These are phyloP conservation scores for Camelina hispida DNA, from an alignment of 345 rosid genomes.

Conservation along the genomic window DNA sequence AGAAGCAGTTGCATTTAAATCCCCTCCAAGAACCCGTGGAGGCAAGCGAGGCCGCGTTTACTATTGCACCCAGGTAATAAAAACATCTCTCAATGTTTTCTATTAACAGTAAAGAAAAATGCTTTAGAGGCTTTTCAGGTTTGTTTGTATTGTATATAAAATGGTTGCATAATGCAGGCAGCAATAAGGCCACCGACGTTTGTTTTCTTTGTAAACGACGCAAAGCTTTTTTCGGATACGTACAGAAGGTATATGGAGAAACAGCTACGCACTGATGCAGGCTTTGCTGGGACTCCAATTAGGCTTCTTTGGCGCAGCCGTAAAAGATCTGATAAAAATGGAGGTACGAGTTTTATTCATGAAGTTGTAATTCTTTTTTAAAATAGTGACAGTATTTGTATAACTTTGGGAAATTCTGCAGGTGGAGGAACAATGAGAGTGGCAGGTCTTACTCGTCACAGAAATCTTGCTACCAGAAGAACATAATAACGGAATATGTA, in stretches of 20 bases:
- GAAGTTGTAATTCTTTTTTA: background rate
- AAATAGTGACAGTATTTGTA: background rate
- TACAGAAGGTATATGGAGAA: slow-evolving; percentile 95
- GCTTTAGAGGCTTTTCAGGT: background rate
- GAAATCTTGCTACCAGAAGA: slow-evolving; percentile 39
- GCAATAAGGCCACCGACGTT: slow-evolving; percentile 97
- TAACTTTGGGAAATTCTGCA: slow-evolving; percentile 21
- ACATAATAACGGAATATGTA: background rate
- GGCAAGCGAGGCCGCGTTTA: slow-evolving; percentile 91
- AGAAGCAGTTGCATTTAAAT: slow-evolving; percentile 88
- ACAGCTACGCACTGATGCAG: slow-evolving; percentile 85
- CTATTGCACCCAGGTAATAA: slow-evolving; percentile 85
- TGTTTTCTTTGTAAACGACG: slow-evolving; percentile 92
- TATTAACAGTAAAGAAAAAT: background rate
- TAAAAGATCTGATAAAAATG: slow-evolving; percentile 67
- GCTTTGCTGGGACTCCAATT: slow-evolving; percentile 88
- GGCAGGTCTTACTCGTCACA: slow-evolving; percentile 42
- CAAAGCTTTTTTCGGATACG: slow-evolving; percentile 87
- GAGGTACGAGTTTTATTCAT: slow-evolving; percentile 23
- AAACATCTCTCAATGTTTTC: background rate
- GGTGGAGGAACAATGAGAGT: slow-evolving; percentile 46
- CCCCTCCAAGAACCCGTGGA: slow-evolving; percentile 93
- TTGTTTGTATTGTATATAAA: background rate
- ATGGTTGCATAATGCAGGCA: slow-evolving; percentile 61
- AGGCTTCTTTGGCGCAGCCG: slow-evolving; percentile 95